phyloP scores from a whole-genome alignment of 441 rosid species.

The Pelargonium fulgidum region DNA sequence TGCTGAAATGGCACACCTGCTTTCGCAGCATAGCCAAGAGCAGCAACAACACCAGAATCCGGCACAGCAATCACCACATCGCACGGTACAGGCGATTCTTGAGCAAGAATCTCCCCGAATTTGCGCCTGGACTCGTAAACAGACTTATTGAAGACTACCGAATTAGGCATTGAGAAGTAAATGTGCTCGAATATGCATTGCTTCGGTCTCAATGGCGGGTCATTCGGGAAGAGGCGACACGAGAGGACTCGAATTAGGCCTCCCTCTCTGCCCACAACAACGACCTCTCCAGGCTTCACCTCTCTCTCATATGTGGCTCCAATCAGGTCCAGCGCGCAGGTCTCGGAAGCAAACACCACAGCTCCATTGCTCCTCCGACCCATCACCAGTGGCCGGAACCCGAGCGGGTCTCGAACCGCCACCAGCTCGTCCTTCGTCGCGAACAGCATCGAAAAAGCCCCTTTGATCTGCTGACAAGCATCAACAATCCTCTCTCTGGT shows the following conservation, averaged over 20 bases:
- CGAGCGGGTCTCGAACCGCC: not conserved
- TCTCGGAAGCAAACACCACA: not conserved
- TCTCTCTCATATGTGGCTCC: not conserved
- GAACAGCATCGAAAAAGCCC: not conserved
- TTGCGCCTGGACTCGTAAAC: constrained; percentile 58
- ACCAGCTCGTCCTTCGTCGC: not conserved
- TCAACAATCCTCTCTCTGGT: not conserved
- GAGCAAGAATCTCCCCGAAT: constrained; percentile 69
- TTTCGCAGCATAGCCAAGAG: constrained; percentile 75
- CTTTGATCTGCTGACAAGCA: not conserved
- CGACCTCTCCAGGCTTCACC: not conserved
- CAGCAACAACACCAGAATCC: constrained; percentile 92
- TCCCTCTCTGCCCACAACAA: constrained; percentile 26
- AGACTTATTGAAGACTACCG: constrained; percentile 66
- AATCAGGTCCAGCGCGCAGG: not conserved
- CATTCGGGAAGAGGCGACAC: no score
- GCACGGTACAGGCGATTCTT: constrained; percentile 20
- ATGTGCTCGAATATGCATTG: constrained; percentile 84
- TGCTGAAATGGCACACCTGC: constrained; percentile 81
- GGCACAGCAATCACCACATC: constrained; percentile 95
- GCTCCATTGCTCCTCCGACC: not conserved
- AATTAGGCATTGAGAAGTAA: constrained; percentile 71
- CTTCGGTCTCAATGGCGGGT: no score
- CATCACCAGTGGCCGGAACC: not conserved
- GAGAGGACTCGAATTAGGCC: no score